A percentile compares a stretch with the other conserved stretches of the same genome.
phyloP scores from a whole-genome alignment of 106 monocot genomes.

The Cymbidium sinense region DNA sequence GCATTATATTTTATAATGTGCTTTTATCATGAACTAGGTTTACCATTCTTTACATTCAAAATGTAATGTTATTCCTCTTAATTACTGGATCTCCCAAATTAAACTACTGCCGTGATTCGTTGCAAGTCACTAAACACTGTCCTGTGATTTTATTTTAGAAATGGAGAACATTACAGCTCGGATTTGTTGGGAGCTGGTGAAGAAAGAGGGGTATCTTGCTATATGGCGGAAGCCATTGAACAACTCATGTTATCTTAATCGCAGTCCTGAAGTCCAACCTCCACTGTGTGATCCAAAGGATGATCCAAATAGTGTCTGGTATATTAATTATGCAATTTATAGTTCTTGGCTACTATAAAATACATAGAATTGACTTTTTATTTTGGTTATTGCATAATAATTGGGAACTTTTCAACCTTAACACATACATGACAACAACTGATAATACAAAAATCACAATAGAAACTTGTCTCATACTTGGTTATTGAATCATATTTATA shows the following conservation, averaged over 20 bases:
- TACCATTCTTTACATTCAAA: neutral
- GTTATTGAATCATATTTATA: neutral
- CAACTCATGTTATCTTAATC: slow-evolving; percentile 72
- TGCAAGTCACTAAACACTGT: neutral
- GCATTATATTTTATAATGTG: neutral
- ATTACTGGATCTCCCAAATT: neutral
- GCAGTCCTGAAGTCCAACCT: slow-evolving; percentile 46
- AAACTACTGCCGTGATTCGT: neutral
- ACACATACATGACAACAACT: neutral
- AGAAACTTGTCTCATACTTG: neutral
- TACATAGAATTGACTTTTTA: neutral
- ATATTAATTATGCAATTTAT: slow-evolving; percentile 6
- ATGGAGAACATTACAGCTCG: slow-evolving; percentile 84
- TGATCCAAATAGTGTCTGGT: slow-evolving; percentile 82
- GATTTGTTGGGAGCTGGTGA: slow-evolving; percentile 92
- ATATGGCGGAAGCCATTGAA: slow-evolving; percentile 90
- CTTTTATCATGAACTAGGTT: neutral
- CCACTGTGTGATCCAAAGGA: slow-evolving; percentile 64
- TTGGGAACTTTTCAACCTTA: neutral
- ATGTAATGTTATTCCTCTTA: neutral
- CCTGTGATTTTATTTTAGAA: slow-evolving; percentile 27
- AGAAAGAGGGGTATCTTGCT: slow-evolving; percentile 92
- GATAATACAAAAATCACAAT: neutral
- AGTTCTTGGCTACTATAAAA: neutral
- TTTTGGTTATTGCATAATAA: neutral